These are phyloP conservation scores for Filobasidium uniguttulatum DNA, from an alignment of 1,284 basidiomycete species.

Conservation along the genomic window DNA sequence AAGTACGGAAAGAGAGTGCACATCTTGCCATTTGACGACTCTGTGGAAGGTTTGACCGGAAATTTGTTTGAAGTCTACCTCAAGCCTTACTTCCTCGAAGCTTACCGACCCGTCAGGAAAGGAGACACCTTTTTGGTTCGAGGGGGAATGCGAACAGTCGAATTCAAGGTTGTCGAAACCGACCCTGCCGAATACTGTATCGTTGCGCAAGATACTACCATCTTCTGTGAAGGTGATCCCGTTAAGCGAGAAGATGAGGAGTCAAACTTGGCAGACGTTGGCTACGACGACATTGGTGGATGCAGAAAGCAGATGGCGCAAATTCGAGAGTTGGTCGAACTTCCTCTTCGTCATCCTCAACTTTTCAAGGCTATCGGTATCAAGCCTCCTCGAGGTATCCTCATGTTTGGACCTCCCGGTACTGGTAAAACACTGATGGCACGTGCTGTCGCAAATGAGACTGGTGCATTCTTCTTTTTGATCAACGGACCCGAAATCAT, in stretches of 20 bases:
- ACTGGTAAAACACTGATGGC: conserved; percentile 99
- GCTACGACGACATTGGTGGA: conserved; percentile 98
- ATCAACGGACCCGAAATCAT: conserved; percentile 99
- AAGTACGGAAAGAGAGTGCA: conserved; percentile 99
- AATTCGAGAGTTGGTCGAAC: conserved; percentile 96
- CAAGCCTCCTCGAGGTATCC: conserved; percentile 95
- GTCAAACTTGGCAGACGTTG: conserved; percentile 88
- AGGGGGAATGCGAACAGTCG: conserved; percentile 92
- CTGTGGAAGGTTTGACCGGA: conserved; percentile 90
- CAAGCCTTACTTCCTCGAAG: conserved; percentile 99
- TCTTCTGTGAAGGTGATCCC: conserved; percentile 73
- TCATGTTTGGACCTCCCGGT: conserved; percentile 92
- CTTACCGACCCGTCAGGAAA: conserved; percentile 85
- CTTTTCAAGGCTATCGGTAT: conserved; percentile 99
- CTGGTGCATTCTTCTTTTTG: conserved; percentile 98
- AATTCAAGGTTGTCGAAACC: conserved; percentile 96
- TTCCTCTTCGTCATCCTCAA: conserved; percentile 94
- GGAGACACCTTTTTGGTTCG: conserved; percentile 98
- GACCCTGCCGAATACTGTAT: conserved; percentile 94
- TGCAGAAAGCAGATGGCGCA: conserved; percentile 99
- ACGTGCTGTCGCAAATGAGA: conserved; percentile 97
- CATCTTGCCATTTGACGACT: conserved; percentile 95
- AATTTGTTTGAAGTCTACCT: conserved; percentile 99
- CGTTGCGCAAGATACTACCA: conserved; percentile 77
- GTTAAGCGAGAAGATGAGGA: conserved; percentile 99